Evolutionary conservation across 768 basidiomycete species (phyloP).

Genomic region (Agrocybe pediades): DNA sequence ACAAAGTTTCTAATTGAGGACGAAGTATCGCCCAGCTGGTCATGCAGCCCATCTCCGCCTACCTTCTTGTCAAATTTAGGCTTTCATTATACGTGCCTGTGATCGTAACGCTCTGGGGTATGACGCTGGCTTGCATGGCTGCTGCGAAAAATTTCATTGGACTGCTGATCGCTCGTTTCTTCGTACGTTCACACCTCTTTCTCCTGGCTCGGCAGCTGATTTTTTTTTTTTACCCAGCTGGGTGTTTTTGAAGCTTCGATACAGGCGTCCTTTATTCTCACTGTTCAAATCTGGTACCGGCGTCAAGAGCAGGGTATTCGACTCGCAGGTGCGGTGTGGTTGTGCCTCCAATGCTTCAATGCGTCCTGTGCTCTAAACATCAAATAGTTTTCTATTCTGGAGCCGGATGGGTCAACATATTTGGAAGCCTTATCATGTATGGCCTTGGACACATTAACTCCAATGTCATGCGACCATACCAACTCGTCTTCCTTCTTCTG

Average conservation of each 20-base stretch:
- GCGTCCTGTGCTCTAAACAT: not conserved
- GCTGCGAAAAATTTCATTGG: constrained; percentile 30
- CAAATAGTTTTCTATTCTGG: constrained; percentile 32
- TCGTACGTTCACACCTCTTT: constrained; percentile 22
- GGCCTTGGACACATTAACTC: constrained; percentile 34
- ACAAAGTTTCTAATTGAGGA: not conserved
- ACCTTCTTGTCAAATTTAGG: constrained; percentile 31
- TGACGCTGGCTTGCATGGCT: constrained; percentile 31
- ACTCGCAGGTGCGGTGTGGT: constrained; percentile 26
- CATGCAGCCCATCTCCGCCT: constrained; percentile 34
- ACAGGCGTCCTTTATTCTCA: constrained; percentile 29
- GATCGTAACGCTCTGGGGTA: constrained; percentile 35
- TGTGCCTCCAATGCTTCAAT: not conserved
- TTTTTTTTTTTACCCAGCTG: constrained; percentile 20
- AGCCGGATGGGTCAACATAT: constrained; percentile 33
- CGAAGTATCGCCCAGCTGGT: constrained; percentile 32
- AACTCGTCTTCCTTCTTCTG: constrained; percentile 30
- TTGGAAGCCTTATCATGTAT: constrained; percentile 37
- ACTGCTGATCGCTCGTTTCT: constrained; percentile 31
- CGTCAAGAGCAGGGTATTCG: constrained; percentile 36
- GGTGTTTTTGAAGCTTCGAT: constrained; percentile 35
- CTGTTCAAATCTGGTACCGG: constrained; percentile 36
- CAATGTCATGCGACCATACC: constrained; percentile 25
- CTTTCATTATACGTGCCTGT: constrained; percentile 32
- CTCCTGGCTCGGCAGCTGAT: not conserved